These are phyloP conservation scores for Phycomyces nitens DNA, from an alignment of 192 early-diverging fungal species.

Conservation along the genomic window DNA sequence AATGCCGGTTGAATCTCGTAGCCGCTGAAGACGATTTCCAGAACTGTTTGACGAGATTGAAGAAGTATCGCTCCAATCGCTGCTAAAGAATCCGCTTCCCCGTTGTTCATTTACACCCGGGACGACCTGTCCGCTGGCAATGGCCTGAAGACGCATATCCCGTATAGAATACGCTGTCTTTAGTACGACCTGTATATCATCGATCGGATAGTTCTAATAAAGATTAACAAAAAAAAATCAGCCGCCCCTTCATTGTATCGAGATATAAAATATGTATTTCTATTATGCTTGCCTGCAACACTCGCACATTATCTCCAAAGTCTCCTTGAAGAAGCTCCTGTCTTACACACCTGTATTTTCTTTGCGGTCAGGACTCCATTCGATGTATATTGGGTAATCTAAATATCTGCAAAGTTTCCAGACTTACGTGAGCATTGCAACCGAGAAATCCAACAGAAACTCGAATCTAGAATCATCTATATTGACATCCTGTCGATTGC, in stretches of 20 bases:
- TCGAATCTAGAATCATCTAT: conserved; percentile 49
- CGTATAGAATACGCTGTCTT: conserved; percentile 25
- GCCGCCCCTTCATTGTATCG: neutral
- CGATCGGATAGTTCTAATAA: conserved; percentile 56
- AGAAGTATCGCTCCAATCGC: conserved; percentile 25
- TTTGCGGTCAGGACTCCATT: neutral
- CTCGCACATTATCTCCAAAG: conserved; percentile 59
- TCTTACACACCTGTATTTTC: conserved; percentile 44
- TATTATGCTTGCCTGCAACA: conserved; percentile 52
- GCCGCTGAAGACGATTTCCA: conserved; percentile 18
- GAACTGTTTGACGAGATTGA: conserved; percentile 23
- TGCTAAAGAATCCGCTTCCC: conserved; percentile 19
- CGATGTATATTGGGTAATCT: neutral
- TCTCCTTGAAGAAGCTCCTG: conserved; percentile 50
- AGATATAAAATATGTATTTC: neutral
- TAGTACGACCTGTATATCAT: conserved; percentile 38
- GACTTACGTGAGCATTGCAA: conserved; percentile 68
- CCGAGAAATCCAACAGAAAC: conserved; percentile 71
- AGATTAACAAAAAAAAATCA: conserved; percentile 7
- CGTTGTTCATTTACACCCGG: conserved; percentile 30
- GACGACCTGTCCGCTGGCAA: conserved; percentile 12
- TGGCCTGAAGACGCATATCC: conserved; percentile 19
- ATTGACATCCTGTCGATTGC: conserved; percentile 39
- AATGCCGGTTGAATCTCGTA: conserved; percentile 27
- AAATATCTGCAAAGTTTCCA: neutral